phyloP scores from a whole-genome alignment of 2,329 filamentous ascomycete species.

The Amauroascus niger region DNA sequence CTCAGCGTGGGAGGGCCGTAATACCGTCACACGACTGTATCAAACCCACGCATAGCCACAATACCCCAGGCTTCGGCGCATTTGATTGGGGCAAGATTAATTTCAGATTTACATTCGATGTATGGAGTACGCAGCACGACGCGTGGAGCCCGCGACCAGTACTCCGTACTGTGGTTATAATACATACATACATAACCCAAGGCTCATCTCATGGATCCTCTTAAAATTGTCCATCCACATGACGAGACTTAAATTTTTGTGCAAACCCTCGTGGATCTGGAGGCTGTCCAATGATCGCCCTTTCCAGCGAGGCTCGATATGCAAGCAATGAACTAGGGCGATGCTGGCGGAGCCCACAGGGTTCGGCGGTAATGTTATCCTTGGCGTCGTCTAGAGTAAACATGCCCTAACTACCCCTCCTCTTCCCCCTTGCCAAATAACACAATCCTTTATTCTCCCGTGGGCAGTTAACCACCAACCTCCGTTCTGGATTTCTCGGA shows the following conservation, averaged over 20 bases:
- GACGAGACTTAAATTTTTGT: neutral
- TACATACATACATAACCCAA: no score
- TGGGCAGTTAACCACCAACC: neutral
- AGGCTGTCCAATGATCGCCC: neutral
- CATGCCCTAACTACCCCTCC: neutral
- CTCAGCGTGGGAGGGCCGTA: neutral
- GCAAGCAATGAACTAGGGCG: slow-evolving; percentile 1
- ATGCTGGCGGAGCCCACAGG: neutral
- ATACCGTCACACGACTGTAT: slow-evolving; percentile 2
- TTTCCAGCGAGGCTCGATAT: neutral
- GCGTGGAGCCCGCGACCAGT: neutral
- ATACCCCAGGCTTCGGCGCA: neutral
- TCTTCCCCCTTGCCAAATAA: no score
- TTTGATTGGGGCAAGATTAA: neutral
- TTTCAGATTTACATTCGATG: neutral
- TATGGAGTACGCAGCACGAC: neutral
- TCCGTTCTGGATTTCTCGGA: neutral
- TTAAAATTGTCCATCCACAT: neutral
- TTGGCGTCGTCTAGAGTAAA: neutral
- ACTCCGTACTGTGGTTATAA: no score
- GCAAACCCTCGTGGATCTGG: neutral
- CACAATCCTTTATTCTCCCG: neutral
- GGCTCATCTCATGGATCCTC: no score
- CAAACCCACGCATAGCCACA: neutral
- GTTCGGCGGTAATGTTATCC: neutral